Base-by-base conservation (phyloP, 1,284 basidiomycete genomes). In the Ceratobasidium theobromae region DNA sequence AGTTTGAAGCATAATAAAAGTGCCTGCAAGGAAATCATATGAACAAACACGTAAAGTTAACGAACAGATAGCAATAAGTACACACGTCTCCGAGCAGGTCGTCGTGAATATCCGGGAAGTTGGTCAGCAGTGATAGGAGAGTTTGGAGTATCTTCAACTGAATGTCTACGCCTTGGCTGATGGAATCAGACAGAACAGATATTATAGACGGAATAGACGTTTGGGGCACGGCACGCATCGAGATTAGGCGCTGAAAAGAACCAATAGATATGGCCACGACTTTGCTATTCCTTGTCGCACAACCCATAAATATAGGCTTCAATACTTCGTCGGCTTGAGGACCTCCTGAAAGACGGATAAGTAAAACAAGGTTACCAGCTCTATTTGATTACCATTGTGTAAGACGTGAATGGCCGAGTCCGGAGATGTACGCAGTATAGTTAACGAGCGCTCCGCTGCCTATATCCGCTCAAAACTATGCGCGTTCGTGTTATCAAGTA, bases 111-210 rank as follows among this genome's bases (percentile, higher is more conserved):
- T 85, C 82, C 8, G 84, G 82, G 72, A 93, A 93, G 73, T 93
- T 93, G 0, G 93, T 95, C 67, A 97, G 85, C 23, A 97, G 84
- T 0, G 90, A 91, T 8, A 95, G 84, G 12, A 97, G 82, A 0
- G 92, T 95, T 76, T 98, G 95, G 0, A 97, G 80, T 41, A 96
- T 91, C 66, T 91, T 89, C 48, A 97, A 83, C 74, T 97, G 95
- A 45, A 97, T 96, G 74, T 98, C 95, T 35, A 97, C 93, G 2
- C 93, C 95, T 75, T 95, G 91, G 35, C 85, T 89, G 77, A 95
- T 85, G n/a, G 92, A 91, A 70, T 90, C 87, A 64, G 81, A 84
- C 82, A 97, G 88, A 0, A 89, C 95, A 45, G 77, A 83, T 69
- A 97, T 83, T 60, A 97, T 91, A 41, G 85, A 77, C 0, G 90